Percentiles rank a stretch among this genome's conserved stretches.
These are phyloP conservation scores for Epichloe elymi DNA, from an alignment of 2,329 filamentous ascomycete genomes.

Conservation along the genomic window DNA sequence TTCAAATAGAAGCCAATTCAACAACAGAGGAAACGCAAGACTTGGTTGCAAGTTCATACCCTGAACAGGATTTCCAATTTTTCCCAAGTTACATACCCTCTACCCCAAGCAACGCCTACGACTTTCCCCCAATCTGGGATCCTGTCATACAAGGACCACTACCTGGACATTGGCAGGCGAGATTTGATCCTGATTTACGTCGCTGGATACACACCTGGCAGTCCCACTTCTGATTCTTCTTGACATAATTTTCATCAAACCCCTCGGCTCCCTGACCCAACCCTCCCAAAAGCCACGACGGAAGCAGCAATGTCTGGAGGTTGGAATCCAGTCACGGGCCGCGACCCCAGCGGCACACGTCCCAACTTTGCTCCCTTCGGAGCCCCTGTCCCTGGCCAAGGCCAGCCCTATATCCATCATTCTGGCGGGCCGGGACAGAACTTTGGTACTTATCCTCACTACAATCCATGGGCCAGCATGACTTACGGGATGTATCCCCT, in stretches of 20 bases:
- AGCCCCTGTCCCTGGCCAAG: constrained; percentile 20
- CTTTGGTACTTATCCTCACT: constrained; percentile 14
- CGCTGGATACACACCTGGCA: constrained; percentile 27
- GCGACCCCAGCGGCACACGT: constrained; percentile 20
- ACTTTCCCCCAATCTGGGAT: constrained; percentile 15
- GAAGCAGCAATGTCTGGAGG: constrained; percentile 21
- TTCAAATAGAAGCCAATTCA: neutral
- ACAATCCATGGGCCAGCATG: constrained; percentile 11
- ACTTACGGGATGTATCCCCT: constrained; percentile 15
- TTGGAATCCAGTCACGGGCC: constrained; percentile 27
- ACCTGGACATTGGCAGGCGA: constrained; percentile 23
- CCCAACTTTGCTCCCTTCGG: constrained; percentile 22
- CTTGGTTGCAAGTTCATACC: constrained; percentile 1
- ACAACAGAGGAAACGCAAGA: constrained; percentile 1
- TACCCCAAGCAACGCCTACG: constrained; percentile 1
- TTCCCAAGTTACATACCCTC: neutral
- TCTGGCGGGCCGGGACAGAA: constrained; percentile 23
- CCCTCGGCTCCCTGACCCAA: neutral
- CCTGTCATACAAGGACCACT: constrained; percentile 17
- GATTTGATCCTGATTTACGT: constrained; percentile 15
- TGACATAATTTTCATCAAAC: neutral
- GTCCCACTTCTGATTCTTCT: constrained; percentile 11
- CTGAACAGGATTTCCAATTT: neutral
- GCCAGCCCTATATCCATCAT: constrained; percentile 26
- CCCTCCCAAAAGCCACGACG: neutral